These are phyloP conservation scores for Metschnikowia bowlesiae DNA, from an alignment of 805 yeast genomes.

Conservation along the genomic window DNA sequence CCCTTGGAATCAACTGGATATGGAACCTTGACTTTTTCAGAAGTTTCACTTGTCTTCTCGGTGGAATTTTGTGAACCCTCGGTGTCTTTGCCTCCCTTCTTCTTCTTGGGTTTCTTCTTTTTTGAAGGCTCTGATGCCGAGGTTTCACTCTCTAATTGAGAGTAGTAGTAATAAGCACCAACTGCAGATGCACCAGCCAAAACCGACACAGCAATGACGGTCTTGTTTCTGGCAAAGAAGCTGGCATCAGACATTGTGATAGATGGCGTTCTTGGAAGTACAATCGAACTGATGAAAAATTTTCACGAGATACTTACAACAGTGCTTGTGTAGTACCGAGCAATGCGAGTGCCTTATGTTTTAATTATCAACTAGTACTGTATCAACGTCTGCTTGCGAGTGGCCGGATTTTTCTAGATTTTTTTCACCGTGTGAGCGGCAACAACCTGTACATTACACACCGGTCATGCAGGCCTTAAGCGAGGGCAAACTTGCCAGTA, in stretches of 20 bases:
- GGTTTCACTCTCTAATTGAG: constrained; percentile 22
- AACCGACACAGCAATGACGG: constrained; percentile 60
- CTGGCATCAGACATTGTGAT: constrained; percentile 17
- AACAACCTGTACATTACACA: neutral
- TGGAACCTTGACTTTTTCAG: constrained; percentile 13
- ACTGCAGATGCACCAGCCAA: constrained; percentile 62
- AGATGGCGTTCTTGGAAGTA: neutral
- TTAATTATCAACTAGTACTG: neutral
- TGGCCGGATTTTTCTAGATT: constrained; percentile 4
- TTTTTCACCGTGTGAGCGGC: constrained; percentile 4
- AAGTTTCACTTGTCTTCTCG: constrained; percentile 10
- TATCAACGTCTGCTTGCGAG: neutral
- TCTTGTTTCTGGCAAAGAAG: constrained; percentile 51
- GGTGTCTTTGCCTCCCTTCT: constrained; percentile 37
- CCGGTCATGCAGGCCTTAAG: neutral
- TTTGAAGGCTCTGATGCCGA: constrained; percentile 17
- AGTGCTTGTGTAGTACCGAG: neutral
- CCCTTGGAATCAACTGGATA: constrained; percentile 58
- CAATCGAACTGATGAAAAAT: neutral
- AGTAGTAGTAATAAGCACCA: constrained; percentile 52
- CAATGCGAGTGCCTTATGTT: neutral
- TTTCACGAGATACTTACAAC: neutral
- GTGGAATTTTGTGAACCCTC: constrained; percentile 10
- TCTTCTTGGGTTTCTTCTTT: constrained; percentile 42
- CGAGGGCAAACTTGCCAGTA: neutral